Conservation (phyloP, 371 early-diverging fungal genomes). For the Mucor saturninus region DNA sequence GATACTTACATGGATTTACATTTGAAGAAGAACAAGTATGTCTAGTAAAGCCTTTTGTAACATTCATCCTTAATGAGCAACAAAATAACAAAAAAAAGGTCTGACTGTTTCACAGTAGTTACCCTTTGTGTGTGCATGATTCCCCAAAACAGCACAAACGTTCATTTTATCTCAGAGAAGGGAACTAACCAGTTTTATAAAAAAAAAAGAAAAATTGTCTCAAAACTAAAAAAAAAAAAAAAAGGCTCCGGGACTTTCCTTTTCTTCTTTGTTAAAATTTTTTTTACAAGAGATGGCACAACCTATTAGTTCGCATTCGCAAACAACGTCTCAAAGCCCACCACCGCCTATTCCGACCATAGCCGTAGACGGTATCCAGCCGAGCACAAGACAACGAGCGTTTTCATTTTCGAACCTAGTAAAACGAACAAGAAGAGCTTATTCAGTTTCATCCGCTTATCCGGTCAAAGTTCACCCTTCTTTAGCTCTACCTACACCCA, state of each 20-base stretch:
- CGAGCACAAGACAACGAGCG: conserved; percentile 38
- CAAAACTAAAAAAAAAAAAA: too few species aligned
- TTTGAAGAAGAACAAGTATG: too few species aligned
- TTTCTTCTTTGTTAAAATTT: neutral
- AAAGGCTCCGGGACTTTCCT: neutral
- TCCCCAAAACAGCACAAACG: too few species aligned
- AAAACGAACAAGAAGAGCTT: conserved; percentile 50
- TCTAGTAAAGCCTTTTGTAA: too few species aligned
- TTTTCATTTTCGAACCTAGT: conserved; percentile 48
- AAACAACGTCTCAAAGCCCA: neutral
- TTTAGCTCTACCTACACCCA: conserved; percentile 28
- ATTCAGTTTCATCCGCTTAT: conserved; percentile 55
- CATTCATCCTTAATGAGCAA: too few species aligned
- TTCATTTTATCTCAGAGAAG: too few species aligned
- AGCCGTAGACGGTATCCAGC: conserved; percentile 28
- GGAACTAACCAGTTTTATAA: neutral
- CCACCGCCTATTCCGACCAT: conserved; percentile 17
- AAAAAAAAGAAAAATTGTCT: neutral
- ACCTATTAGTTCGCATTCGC: neutral
- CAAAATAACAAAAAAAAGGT: too few species aligned
- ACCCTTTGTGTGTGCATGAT: too few species aligned
- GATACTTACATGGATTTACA: too few species aligned
- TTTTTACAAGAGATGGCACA: neutral
- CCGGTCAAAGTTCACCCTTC: conserved; percentile 32
- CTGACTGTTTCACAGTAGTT: too few species aligned